phyloP scores from a whole-genome alignment of 495 filamentous ascomycete genomes.

The Aspergillus cristatus region DNA sequence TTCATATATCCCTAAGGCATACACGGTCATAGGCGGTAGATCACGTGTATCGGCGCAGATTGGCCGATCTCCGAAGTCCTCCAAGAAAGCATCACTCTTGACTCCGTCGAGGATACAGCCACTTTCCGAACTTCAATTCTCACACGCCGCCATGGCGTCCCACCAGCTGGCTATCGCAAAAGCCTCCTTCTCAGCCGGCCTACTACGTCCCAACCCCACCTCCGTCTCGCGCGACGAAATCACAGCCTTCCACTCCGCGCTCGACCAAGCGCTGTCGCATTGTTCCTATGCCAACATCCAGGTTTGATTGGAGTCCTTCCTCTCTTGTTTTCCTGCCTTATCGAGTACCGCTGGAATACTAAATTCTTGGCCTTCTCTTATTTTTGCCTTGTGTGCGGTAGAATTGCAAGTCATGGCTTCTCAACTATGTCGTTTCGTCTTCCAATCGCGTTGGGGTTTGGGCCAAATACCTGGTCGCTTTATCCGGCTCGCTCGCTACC shows the following conservation, averaged over 20 bases:
- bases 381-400: slow-evolving; percentile 44
- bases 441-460: slow-evolving; percentile 54
- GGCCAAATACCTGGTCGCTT: slow-evolving; percentile 66
- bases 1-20: too few species aligned
- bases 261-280: slow-evolving; percentile 59
- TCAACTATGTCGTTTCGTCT: slow-evolving; percentile 61
- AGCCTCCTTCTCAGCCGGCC: slow-evolving; percentile 64
- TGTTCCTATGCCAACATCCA: slow-evolving; percentile 84
- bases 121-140: not conserved
- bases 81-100: too few species aligned
- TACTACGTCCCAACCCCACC: slow-evolving; percentile 67
- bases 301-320: slow-evolving; percentile 60
- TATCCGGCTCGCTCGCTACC: slow-evolving; percentile 50
- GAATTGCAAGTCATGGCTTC: slow-evolving; percentile 83
- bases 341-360: slow-evolving; percentile 42
- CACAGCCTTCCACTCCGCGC: slow-evolving; percentile 54
- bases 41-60: too few species aligned
- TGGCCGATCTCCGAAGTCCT: too few species aligned
- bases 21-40: too few species aligned
- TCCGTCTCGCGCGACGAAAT: slow-evolving; percentile 65
- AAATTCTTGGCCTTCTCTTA: slow-evolving; percentile 26
- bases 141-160: slow-evolving; percentile 48
- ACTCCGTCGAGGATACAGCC: too few species aligned
- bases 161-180: slow-evolving; percentile 75
- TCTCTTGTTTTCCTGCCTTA: slow-evolving; percentile 7